Conservation (phyloP, 2,329 filamentous ascomycete genomes). For the Claviceps arundinis region DNA sequence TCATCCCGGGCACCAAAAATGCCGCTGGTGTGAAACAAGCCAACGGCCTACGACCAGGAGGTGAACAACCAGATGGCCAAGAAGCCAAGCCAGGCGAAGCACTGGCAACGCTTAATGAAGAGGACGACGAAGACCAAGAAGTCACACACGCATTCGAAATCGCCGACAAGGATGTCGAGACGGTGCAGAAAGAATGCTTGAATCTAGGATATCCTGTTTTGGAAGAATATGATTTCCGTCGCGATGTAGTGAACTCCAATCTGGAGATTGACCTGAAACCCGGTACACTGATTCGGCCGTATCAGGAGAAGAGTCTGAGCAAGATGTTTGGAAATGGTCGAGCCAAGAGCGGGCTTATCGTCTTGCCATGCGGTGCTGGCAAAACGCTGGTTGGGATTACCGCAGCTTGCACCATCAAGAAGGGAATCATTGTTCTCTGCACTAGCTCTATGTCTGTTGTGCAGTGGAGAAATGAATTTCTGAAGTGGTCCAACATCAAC, state of each 20-base stretch:
- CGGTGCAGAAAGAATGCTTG: slow-evolving; percentile 79
- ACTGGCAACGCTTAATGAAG: slow-evolving; percentile 62
- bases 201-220: slow-evolving; percentile 77
- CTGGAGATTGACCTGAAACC: slow-evolving; percentile 89
- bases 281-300: slow-evolving; percentile 78
- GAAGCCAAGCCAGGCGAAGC: slow-evolving; percentile 51
- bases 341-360: slow-evolving; percentile 94
- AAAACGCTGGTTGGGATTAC: slow-evolving; percentile 98
- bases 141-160: slow-evolving; percentile 93
- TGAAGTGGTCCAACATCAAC: slow-evolving; percentile 95
- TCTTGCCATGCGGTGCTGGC: slow-evolving; percentile 87
- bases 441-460: slow-evolving; percentile 97
- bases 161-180: slow-evolving; percentile 65
- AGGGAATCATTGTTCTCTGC: slow-evolving; percentile 87
- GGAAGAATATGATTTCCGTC: slow-evolving; percentile 94
- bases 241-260: slow-evolving; percentile 78
- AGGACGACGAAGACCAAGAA: slow-evolving; percentile 78
- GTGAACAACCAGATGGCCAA: slow-evolving; percentile 30
- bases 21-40: slow-evolving; percentile 79
- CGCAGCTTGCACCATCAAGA: slow-evolving; percentile 93
- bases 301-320: slow-evolving; percentile 93
- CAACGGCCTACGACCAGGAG: slow-evolving; percentile 21
- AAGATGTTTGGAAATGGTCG: slow-evolving; percentile 99
- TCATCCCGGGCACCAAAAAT: slow-evolving; percentile 90
- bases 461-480: slow-evolving; percentile 91